phyloP scores from a whole-genome alignment of 495 filamentous ascomycete genomes.

The Diplogelasinospora grovesii region DNA sequence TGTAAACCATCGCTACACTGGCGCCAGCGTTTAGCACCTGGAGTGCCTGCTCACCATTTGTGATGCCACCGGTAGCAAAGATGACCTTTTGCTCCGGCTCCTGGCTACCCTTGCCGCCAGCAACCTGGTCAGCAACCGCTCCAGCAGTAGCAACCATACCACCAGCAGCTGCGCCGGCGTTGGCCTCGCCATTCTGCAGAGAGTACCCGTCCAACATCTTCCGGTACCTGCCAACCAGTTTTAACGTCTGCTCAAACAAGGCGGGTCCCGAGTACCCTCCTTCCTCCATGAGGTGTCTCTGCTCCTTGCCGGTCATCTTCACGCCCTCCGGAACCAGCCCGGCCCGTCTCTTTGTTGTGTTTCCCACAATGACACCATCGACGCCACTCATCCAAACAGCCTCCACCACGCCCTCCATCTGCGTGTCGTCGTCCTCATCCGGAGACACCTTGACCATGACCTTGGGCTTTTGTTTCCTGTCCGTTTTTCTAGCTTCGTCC shows the following conservation, averaged over 20 bases:
- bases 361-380: constrained; percentile 94
- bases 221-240: constrained; percentile 72
- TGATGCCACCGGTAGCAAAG: constrained; percentile 89
- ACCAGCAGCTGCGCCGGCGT: constrained; percentile 17
- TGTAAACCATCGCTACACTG: constrained; percentile 80
- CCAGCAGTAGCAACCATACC: constrained; percentile 20
- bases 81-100: constrained; percentile 61
- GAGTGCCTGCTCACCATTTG: constrained; percentile 71
- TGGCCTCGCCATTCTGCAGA: constrained; percentile 21
- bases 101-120: too few species aligned
- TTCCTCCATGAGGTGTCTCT: constrained; percentile 59
- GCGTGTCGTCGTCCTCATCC: constrained; percentile 77
- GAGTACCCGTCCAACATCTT: constrained; percentile 56
- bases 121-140: too few species aligned
- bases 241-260: constrained; percentile 69
- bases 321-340: constrained; percentile 59
- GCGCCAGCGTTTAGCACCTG: constrained; percentile 78
- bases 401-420: constrained; percentile 80
- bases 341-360: constrained; percentile 81
- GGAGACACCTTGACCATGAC: constrained; percentile 98
- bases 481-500: constrained; percentile 57
- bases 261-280: constrained; percentile 89
- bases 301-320: constrained; percentile 58
- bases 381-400: constrained; percentile 80
- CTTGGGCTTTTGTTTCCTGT: constrained; percentile 65